phyloP scores from a whole-genome alignment of 2,329 filamentous ascomycete species.

The Aspergillus fumigatiaffinis region DNA sequence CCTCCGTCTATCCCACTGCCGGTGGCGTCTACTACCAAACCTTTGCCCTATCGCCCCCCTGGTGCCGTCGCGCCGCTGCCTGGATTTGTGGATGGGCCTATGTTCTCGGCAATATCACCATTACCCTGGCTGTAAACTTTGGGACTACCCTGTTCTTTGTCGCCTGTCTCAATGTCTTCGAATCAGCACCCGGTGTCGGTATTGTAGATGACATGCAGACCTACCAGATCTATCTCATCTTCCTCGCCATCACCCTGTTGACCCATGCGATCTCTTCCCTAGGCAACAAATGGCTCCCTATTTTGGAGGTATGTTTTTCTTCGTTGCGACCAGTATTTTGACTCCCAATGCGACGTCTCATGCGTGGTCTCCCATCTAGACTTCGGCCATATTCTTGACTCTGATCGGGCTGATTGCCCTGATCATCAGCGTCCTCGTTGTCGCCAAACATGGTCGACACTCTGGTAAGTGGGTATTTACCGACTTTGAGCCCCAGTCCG shows the following conservation, averaged over 20 bases:
- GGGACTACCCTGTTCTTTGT: constrained; percentile 57
- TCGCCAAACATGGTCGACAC: constrained; percentile 67
- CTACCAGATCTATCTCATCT: constrained; percentile 66
- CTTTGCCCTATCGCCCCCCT: constrained; percentile 59
- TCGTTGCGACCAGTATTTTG: not conserved
- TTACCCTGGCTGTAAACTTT: constrained; percentile 70
- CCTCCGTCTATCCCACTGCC: constrained; percentile 63
- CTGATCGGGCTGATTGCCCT: constrained; percentile 56
- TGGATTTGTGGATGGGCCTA: constrained; percentile 71
- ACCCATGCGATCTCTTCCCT: constrained; percentile 50
- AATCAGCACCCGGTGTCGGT: constrained; percentile 42
- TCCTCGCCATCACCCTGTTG: constrained; percentile 65
- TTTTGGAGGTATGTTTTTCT: constrained; percentile 60
- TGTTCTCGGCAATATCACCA: constrained; percentile 75
- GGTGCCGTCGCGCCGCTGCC: constrained; percentile 61
- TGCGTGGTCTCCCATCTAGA: constrained; percentile 55
- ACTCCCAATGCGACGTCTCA: constrained; percentile 5
- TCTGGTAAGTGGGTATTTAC: constrained; percentile 53
- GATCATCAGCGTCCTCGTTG: constrained; percentile 64
- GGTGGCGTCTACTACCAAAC: constrained; percentile 68
- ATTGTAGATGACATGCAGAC: constrained; percentile 52
- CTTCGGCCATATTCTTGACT: constrained; percentile 71
- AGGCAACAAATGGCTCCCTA: constrained; percentile 51
- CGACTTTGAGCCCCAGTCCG: constrained; percentile 59
- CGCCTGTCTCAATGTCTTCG: constrained; percentile 55